Evolutionary conservation across 441 rosid genomes (phyloP).

Genomic region (Populus hybrid): DNA sequence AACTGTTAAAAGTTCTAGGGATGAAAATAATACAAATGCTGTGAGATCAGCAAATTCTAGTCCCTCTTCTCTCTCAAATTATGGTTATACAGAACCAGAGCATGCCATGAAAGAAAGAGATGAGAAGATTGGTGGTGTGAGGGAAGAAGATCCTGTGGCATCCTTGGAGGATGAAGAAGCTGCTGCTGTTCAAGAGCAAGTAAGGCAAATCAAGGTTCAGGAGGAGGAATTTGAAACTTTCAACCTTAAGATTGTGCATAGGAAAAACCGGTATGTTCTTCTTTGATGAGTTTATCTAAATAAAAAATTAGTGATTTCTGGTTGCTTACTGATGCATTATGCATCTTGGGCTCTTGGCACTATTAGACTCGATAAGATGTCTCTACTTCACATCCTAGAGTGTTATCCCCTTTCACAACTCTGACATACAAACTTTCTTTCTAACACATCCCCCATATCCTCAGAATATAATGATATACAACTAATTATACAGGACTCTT

Average conservation of each 20-base stretch:
- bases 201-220: slow-evolving; percentile 89
- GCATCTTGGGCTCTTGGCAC: neutral
- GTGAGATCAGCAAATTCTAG: slow-evolving; percentile 59
- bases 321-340: slow-evolving; percentile 15
- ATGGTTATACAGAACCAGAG: slow-evolving; percentile 52
- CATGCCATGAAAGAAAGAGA: slow-evolving; percentile 56
- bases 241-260: slow-evolving; percentile 89
- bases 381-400: neutral
- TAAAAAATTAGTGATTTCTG: neutral
- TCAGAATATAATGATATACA: neutral
- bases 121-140: slow-evolving; percentile 43
- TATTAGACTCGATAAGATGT: neutral
- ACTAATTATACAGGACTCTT: neutral
- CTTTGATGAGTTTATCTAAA: slow-evolving; percentile 10
- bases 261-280: slow-evolving; percentile 84
- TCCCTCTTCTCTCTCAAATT: slow-evolving; percentile 63
- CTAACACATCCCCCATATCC: neutral
- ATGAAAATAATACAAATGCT: slow-evolving; percentile 49
- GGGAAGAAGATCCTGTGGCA: slow-evolving; percentile 65
- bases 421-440: neutral
- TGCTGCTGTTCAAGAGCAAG: slow-evolving; percentile 95
- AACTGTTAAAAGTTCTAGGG: slow-evolving; percentile 61
- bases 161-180: slow-evolving; percentile 91
- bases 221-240: slow-evolving; percentile 99
- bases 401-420: neutral